Evolutionary conservation across 345 rosid species (phyloP), one percentile per base, ranked within the genome.

Genomic region (Rhodamnia rubescens): DNA sequence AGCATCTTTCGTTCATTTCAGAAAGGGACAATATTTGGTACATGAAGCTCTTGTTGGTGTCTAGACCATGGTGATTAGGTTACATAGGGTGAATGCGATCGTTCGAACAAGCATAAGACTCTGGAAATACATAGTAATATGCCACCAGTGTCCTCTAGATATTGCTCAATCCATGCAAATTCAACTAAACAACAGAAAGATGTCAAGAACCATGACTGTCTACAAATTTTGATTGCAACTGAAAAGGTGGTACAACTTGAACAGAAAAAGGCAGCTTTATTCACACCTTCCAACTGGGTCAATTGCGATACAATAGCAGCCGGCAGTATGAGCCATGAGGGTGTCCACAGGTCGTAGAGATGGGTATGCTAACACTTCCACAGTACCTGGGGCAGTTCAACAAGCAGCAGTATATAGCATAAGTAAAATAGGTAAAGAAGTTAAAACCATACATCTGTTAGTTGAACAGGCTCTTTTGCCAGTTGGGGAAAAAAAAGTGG

Each of bases 301-400:
- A 92, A 95, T 95, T 85, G 96, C 99, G 88, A 96, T 96, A 91
- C 99, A 95, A 58, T 95, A 96, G 92, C 98, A 96, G 87, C 99
- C 99, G 16, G 99, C 99, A 83, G 99, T 93, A 88, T 97, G 99
- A 87, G 99, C 99, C 90, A 93, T 87, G 84, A 96, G 93, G 49
- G 99, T 96, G 83, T 94, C 96, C 27, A 94, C 89, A 81, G 96
- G 93, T 80, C 85, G 91, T 84, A 96, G 98, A 82, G 96, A 94
- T 51, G 98, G 98, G 85, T 96, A 96, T 85, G 95, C 75, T 56
- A 95, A 91, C 74, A 95, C 99, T 91, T 96, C 99, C 87, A 96
- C 96, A 40, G 98, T 97, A 82, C 99, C 99, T 97, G 91, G 87
- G 10, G 55, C 61, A 81, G 7, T 56, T 49, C 26, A 32, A 51